These are phyloP conservation scores for Vigna trinervia DNA, from an alignment of 306 rosid genomes.

Conservation along the genomic window DNA sequence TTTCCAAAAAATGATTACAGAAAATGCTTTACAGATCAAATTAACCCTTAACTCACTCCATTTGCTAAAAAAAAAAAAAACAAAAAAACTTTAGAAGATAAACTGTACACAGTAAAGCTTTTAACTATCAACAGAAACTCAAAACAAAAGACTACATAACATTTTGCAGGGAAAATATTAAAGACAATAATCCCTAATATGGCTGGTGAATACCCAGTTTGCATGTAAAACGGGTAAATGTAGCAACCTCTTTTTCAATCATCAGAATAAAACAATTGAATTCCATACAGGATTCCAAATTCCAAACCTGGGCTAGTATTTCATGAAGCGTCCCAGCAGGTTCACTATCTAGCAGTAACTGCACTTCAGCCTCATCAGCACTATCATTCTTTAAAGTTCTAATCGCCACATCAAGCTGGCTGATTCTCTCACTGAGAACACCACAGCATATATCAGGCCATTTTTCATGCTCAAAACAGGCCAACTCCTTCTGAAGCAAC, in stretches of 20 bases:
- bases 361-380: constrained; percentile 45
- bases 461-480: constrained; percentile 51
- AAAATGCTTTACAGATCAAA: background rate
- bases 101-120: background rate
- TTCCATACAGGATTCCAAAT: constrained; percentile 25
- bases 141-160: background rate
- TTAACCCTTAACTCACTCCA: background rate
- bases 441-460: constrained; percentile 58
- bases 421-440: constrained; percentile 63
- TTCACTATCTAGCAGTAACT: constrained; percentile 44
- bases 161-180: constrained; percentile 12
- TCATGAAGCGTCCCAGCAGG: constrained; percentile 64
- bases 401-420: constrained; percentile 49
- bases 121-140: constrained; percentile 13
- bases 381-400: constrained; percentile 53
- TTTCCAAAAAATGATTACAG: background rate
- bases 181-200: constrained; percentile 6
- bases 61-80: background rate
- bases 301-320: constrained; percentile 66
- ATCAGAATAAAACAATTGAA: background rate
- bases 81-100: background rate
- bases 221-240: constrained; percentile 19
- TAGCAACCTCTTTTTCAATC: constrained; percentile 19
- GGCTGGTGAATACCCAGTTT: constrained; percentile 4
- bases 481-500: constrained; percentile 64